These are phyloP conservation scores for Fusarium bulbicola DNA, from an alignment of 2,329 filamentous ascomycete species.

Conservation along the genomic window DNA sequence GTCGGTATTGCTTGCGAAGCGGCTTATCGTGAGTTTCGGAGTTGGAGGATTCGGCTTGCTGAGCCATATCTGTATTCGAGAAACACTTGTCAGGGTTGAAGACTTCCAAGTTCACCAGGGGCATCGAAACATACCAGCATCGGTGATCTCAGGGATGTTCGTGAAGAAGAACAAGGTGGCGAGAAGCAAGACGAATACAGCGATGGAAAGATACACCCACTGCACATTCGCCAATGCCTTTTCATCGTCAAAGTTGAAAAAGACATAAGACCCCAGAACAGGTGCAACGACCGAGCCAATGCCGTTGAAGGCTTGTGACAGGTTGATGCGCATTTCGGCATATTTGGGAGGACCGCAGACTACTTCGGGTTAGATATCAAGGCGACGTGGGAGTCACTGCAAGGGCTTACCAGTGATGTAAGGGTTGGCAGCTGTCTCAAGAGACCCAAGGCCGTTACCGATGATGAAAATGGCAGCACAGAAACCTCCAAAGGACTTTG, in stretches of 20 bases:
- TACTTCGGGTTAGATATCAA: neutral
- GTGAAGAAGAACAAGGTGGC: constrained; percentile 72
- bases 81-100: neutral
- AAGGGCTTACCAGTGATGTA: constrained; percentile 64
- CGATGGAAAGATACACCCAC: constrained; percentile 80
- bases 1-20: constrained; percentile 74
- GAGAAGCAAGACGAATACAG: constrained; percentile 73
- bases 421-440: constrained; percentile 82
- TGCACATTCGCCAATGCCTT: constrained; percentile 73
- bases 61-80: constrained; percentile 64
- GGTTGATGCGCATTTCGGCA: constrained; percentile 77
- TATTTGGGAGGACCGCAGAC: constrained; percentile 71
- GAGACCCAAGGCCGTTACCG: constrained; percentile 75
- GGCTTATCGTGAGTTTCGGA: constrained; percentile 67
- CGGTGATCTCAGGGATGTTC: constrained; percentile 75
- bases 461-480: constrained; percentile 78
- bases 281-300: constrained; percentile 78
- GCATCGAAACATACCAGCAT: constrained; percentile 46
- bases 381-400: fast-evolving
- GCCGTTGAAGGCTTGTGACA: constrained; percentile 81
- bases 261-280: constrained; percentile 75
- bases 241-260: constrained; percentile 71
- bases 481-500: constrained; percentile 76
- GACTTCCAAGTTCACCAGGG: fast-evolving
- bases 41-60: constrained; percentile 65